phyloP scores from a whole-genome alignment of 139 green algal species.

The Chlamydomonas sphaeroides region DNA sequence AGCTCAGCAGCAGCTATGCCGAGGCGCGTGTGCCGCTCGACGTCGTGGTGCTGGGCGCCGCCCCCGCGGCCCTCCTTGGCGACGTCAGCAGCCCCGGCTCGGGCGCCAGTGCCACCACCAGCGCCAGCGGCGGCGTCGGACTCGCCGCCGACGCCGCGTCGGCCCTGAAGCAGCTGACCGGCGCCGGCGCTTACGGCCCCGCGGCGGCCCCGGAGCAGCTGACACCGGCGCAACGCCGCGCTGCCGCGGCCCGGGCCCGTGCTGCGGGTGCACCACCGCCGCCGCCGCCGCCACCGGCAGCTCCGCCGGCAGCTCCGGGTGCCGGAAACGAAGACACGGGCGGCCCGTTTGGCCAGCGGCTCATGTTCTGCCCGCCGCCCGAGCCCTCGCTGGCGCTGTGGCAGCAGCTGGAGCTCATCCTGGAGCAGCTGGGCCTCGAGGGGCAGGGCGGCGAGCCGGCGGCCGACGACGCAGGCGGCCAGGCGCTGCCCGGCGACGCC shows the following conservation, averaged over 20 bases:
- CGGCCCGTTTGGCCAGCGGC: neutral
- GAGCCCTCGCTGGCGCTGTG: constrained; percentile 13
- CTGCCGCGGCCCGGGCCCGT: too few species aligned
- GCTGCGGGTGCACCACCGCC: neutral
- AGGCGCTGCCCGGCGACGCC: neutral
- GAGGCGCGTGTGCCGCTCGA: neutral
- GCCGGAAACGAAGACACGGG: neutral
- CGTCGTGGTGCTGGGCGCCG: neutral
- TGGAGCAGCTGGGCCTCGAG: constrained; percentile 24
- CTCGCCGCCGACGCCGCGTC: neutral
- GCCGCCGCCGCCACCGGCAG: too few species aligned
- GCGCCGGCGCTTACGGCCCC: neutral
- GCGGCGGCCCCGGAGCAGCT: neutral
- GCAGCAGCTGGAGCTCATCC: constrained; percentile 40
- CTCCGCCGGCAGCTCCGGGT: neutral
- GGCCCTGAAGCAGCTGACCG: constrained; percentile 5
- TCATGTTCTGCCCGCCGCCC: constrained; percentile 20
- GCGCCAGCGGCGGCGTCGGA: neutral
- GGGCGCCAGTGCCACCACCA: too few species aligned
- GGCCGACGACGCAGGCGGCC: neutral
- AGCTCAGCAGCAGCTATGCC: constrained; percentile 13
- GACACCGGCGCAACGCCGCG: neutral
- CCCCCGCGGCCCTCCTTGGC: too few species aligned
- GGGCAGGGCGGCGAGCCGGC: neutral
- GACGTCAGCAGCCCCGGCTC: too few species aligned